These are phyloP conservation scores for Fragosphaeria purpurea DNA, from an alignment of 2,329 filamentous ascomycete species.

Conservation along the genomic window DNA sequence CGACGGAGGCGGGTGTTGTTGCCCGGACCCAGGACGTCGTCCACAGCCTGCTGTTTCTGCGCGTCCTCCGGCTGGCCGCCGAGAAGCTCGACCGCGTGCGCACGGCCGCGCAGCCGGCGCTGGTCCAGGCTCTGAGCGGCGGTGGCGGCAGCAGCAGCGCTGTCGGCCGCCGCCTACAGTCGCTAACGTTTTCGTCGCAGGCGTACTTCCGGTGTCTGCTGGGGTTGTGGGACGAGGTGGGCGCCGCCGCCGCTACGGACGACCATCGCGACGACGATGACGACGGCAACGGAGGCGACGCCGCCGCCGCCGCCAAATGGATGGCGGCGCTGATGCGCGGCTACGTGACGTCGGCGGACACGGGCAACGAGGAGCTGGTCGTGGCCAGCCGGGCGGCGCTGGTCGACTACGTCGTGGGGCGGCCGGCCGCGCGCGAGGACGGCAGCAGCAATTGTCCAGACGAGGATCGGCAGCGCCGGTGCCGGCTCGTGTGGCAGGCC, in stretches of 20 bases:
- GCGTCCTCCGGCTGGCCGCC: slow-evolving; percentile 58
- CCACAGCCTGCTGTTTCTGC: slow-evolving; percentile 33
- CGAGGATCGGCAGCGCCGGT: slow-evolving; percentile 20
- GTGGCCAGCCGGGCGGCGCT: slow-evolving; percentile 59
- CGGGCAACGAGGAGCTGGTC: slow-evolving; percentile 67
- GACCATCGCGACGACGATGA: slow-evolving; percentile 15
- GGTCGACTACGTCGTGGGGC: slow-evolving; percentile 37
- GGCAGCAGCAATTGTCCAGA: background rate
- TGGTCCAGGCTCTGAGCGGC: slow-evolving; percentile 31
- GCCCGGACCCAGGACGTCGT: slow-evolving; percentile 15
- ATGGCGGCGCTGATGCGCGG: slow-evolving; percentile 52
- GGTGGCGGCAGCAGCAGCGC: slow-evolving; percentile 7
- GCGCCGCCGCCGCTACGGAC: slow-evolving; percentile 20
- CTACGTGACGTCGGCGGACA: slow-evolving; percentile 62
- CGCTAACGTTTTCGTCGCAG: slow-evolving; percentile 45
- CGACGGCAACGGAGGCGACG: background rate
- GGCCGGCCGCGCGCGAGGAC: slow-evolving; percentile 16
- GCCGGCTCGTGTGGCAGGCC: slow-evolving; percentile 32
- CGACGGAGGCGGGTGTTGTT: too few species aligned
- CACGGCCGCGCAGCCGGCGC: slow-evolving; percentile 48
- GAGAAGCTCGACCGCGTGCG: slow-evolving; percentile 90
- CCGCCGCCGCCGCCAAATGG: slow-evolving; percentile 21
- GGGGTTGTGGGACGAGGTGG: slow-evolving; percentile 29
- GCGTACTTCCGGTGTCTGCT: slow-evolving; percentile 49
- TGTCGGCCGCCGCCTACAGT: slow-evolving; percentile 20